Evolutionary conservation across 106 monocot genomes (phyloP).

Genomic region (Vanilla planifolia): DNA sequence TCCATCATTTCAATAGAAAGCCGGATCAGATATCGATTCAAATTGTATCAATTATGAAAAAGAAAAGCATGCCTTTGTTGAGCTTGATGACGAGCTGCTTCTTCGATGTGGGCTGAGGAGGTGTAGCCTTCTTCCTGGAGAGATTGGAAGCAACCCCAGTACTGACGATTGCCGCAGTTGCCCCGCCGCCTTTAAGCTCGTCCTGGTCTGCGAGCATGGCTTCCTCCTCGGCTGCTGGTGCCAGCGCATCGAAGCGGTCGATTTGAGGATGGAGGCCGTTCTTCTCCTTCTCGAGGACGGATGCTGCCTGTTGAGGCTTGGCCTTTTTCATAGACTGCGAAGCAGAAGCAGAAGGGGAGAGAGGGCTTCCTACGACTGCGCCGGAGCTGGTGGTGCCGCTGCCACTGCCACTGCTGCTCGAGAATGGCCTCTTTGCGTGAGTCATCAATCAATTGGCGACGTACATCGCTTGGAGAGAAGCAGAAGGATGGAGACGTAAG

Average conservation of each 20-base stretch:
- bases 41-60: not conserved
- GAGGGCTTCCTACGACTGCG: not conserved
- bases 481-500: not conserved
- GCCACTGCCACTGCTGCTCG: slow-evolving; percentile 9
- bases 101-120: slow-evolving; percentile 18
- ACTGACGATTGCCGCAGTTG: not conserved
- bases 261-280: slow-evolving; percentile 11
- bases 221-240: slow-evolving; percentile 13
- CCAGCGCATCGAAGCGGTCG: slow-evolving; percentile 6
- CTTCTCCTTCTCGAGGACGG: slow-evolving; percentile 4
- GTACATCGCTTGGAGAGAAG: not conserved
- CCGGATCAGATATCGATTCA: too few species aligned
- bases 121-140: slow-evolving; percentile 26
- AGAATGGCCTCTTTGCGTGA: slow-evolving; percentile 20
- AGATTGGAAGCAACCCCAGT: slow-evolving; percentile 20
- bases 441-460: slow-evolving; percentile 15
- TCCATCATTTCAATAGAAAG: too few species aligned
- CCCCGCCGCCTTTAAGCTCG: slow-evolving; percentile 5
- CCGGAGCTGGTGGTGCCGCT: slow-evolving; percentile 9
- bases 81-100: slow-evolving; percentile 26
- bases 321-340: slow-evolving; percentile 24
- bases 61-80: slow-evolving; percentile 8
- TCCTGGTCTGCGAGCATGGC: slow-evolving; percentile 17
- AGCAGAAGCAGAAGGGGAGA: slow-evolving; percentile 3
- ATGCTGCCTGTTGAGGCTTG: slow-evolving; percentile 11